phyloP scores from a whole-genome alignment of 1,284 basidiomycete genomes.

The Microbotryum scabiosae region DNA sequence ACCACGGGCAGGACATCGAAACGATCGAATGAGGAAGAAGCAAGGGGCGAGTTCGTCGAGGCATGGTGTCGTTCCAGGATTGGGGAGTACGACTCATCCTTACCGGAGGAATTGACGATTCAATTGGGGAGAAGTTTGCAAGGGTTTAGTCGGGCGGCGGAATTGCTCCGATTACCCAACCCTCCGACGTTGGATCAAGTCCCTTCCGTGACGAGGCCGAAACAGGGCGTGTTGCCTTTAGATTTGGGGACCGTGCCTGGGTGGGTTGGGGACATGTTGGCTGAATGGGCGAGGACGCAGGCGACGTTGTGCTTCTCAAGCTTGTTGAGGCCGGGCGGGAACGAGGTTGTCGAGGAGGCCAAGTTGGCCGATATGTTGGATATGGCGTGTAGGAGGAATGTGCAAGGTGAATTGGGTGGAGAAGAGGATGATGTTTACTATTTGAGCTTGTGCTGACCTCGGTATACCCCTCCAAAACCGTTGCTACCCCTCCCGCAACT shows the following conservation, averaged over 20 bases:
- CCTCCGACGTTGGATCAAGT: slow-evolving; percentile 17
- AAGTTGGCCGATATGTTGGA: slow-evolving; percentile 27
- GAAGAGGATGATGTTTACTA: no score
- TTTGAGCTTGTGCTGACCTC: background rate
- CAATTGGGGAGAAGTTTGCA: slow-evolving; percentile 7
- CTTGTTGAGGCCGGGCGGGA: slow-evolving; percentile 8
- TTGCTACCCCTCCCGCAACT: background rate
- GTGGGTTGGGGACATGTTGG: slow-evolving; percentile 24
- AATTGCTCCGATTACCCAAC: slow-evolving; percentile 15
- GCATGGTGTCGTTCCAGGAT: slow-evolving; percentile 22
- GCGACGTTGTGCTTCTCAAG: slow-evolving; percentile 25
- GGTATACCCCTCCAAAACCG: background rate
- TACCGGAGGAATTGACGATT: slow-evolving; percentile 2
- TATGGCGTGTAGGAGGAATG: slow-evolving; percentile 24
- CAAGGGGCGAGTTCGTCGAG: slow-evolving; percentile 11
- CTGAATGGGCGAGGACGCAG: slow-evolving; percentile 28
- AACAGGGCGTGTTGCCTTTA: slow-evolving; percentile 2
- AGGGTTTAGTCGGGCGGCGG: slow-evolving; percentile 5
- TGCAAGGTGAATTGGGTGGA: slow-evolving; percentile 18
- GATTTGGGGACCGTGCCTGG: slow-evolving; percentile 11
- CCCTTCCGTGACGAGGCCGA: slow-evolving; percentile 25
- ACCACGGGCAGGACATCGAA: no score
- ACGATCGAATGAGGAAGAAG: slow-evolving; percentile 11
- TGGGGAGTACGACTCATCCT: slow-evolving; percentile 23
- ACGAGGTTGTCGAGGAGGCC: slow-evolving; percentile 7